Conservation (phyloP, 768 basidiomycete species). For the Cytidiella melzeri region DNA sequence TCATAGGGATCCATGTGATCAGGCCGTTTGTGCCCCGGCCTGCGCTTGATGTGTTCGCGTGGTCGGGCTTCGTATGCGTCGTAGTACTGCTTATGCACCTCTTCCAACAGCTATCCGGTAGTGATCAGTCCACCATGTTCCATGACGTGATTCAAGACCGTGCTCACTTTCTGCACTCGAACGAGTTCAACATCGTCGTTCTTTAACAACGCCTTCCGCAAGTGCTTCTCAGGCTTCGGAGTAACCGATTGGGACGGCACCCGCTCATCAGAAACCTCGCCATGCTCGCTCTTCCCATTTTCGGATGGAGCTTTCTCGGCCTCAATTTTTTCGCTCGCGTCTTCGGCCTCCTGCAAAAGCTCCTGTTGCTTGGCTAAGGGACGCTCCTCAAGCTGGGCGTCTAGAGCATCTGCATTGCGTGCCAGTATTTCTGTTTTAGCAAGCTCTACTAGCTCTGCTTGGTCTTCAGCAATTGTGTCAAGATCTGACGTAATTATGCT, state of each 20-base stretch:
- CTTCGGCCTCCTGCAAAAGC: conserved; percentile 49
- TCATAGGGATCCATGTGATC: conserved; percentile 40
- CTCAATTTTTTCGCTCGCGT: conserved; percentile 19
- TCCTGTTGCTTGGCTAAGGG: conserved; percentile 88
- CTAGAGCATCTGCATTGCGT: conserved; percentile 69
- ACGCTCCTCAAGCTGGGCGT: conserved; percentile 79
- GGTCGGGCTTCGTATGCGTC: conserved; percentile 47
- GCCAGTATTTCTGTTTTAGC: conserved; percentile 53
- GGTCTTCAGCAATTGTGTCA: conserved; percentile 28
- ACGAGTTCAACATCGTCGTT: conserved; percentile 82
- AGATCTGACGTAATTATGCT: conserved; percentile 1
- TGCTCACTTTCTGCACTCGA: conserved; percentile 65
- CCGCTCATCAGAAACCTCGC: neutral
- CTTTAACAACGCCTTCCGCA: conserved; percentile 73
- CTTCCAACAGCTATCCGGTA: conserved; percentile 64
- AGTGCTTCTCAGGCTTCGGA: conserved; percentile 35
- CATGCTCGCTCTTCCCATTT: conserved; percentile 3
- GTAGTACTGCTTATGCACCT: conserved; percentile 78
- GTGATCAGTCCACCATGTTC: neutral
- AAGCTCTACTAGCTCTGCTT: conserved; percentile 39
- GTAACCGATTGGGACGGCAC: conserved; percentile 9
- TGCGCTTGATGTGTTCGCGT: conserved; percentile 25
- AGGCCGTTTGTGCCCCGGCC: conserved; percentile 23
- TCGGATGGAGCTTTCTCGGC: neutral
- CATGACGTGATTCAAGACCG: neutral